A percentile compares a stretch with the other conserved stretches of the same genome.
phyloP scores from a whole-genome alignment of 441 rosid genomes.

The Macaranga tanarius region DNA sequence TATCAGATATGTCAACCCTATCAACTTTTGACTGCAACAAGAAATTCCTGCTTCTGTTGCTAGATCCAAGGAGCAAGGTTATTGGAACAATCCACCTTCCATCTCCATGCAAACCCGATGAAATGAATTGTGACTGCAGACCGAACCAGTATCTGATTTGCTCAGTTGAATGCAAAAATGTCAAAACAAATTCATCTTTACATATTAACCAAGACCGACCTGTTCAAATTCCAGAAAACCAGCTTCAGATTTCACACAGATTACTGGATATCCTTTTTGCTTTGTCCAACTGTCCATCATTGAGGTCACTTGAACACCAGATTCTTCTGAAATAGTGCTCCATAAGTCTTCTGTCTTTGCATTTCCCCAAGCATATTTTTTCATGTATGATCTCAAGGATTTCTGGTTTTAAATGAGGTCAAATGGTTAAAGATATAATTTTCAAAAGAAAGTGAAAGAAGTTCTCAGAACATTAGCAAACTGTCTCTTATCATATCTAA shows the following conservation, averaged over 20 bases:
- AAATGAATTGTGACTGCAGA: slow-evolving; percentile 34
- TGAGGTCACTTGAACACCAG: slow-evolving; percentile 27
- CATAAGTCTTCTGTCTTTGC: slow-evolving; percentile 41
- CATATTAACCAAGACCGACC: slow-evolving; percentile 23
- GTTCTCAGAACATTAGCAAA: background rate
- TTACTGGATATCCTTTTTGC: slow-evolving; percentile 41
- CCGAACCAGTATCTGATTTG: slow-evolving; percentile 10
- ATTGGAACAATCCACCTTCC: slow-evolving; percentile 43
- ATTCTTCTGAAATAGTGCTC: slow-evolving; percentile 35
- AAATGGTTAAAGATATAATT: background rate
- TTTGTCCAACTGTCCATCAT: slow-evolving; percentile 46
- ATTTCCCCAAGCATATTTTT: slow-evolving; percentile 35
- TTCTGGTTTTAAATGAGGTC: slow-evolving; percentile 22
- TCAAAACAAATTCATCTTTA: background rate
- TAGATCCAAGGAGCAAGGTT: slow-evolving; percentile 35
- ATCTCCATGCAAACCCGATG: slow-evolving; percentile 31
- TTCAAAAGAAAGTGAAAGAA: background rate
- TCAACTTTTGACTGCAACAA: slow-evolving; percentile 33
- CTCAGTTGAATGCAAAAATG: background rate
- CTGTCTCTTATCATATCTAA: background rate
- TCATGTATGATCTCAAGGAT: slow-evolving; percentile 20
- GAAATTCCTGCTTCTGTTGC: slow-evolving; percentile 27
- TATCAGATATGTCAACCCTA: slow-evolving; percentile 31
- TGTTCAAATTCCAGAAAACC: slow-evolving; percentile 35
- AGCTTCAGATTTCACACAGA: slow-evolving; percentile 29